A percentile compares a stretch with the other conserved stretches of the same genome.
These are phyloP conservation scores for Debaryomycetaceae sp. DNA, from an alignment of 1,139 yeast species.

Conservation along the genomic window DNA sequence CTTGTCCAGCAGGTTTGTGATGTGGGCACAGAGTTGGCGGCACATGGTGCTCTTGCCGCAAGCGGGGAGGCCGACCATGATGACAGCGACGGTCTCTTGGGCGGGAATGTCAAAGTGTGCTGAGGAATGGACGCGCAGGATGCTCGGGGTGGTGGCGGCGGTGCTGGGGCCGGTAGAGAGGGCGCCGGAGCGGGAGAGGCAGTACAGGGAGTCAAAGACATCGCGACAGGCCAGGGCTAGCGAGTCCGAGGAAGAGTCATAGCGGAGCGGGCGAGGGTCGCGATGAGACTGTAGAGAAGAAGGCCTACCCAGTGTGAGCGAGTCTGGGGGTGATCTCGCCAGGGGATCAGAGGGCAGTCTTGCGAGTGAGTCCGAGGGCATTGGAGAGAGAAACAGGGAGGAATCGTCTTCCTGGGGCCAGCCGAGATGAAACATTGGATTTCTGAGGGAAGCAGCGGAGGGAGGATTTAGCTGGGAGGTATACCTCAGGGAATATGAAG, in stretches of 20 bases:
- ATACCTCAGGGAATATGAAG: no score
- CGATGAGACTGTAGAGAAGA: no score
- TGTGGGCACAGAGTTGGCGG: conserved; percentile 34
- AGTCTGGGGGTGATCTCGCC: no score
- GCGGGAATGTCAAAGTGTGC: background rate
- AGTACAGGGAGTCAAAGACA: no score
- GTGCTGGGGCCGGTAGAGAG: background rate
- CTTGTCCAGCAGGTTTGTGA: conserved; percentile 20
- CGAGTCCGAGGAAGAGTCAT: background rate
- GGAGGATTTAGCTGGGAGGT: no score
- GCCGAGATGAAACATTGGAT: no score
- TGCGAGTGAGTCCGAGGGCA: no score
- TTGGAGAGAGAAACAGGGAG: no score
- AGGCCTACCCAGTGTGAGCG: no score
- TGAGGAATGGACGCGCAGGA: conserved; percentile 1
- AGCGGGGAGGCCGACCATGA: conserved; percentile 63
- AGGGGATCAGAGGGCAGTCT: no score
- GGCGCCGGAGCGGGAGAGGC: background rate
- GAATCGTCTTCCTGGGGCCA: no score
- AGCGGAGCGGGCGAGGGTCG: background rate
- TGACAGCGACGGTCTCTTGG: conserved; percentile 13
- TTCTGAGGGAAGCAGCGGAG: no score
- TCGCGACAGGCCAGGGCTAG: background rate
- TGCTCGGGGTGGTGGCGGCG: conserved; percentile 1
- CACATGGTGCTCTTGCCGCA: conserved; percentile 60